These are phyloP conservation scores for Venturia aucupariae DNA, from an alignment of 2,329 filamentous ascomycete species.

Conservation along the genomic window DNA sequence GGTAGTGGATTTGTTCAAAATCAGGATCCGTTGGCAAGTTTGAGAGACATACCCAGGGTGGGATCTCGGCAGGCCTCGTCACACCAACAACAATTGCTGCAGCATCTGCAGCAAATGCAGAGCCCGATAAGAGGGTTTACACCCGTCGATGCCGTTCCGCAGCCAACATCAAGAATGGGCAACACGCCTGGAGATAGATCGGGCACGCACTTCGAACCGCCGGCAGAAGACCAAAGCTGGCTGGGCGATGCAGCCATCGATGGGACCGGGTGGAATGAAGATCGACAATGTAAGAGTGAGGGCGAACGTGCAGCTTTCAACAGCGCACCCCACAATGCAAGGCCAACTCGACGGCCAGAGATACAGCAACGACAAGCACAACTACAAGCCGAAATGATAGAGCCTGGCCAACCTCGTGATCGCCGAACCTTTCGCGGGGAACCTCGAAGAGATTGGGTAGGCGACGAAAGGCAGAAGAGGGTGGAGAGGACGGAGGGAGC, in stretches of 20 bases:
- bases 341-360: conserved; percentile 7
- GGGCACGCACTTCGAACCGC: not conserved
- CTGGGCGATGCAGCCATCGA: not conserved
- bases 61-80: not conserved
- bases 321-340: conserved; percentile 1
- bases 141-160: not conserved
- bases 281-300: not conserved
- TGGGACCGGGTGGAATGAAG: not conserved
- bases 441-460: conserved; percentile 11
- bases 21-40: not conserved
- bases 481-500: conserved; percentile 4
- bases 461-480: conserved; percentile 10
- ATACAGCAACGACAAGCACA: conserved; percentile 10
- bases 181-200: not conserved
- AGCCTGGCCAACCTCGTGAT: conserved; percentile 9
- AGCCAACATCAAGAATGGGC: conserved; percentile 3
- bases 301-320: not conserved
- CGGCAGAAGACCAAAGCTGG: conserved; percentile 11
- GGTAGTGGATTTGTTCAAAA: not conserved
- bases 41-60: conserved; percentile 1
- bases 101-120: conserved; percentile 1
- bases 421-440: not conserved
- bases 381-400: conserved; percentile 3
- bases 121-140: not conserved
- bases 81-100: conserved; percentile 5